phyloP scores from a whole-genome alignment of 2,329 filamentous ascomycete species.

The Colletotrichum navitas region DNA sequence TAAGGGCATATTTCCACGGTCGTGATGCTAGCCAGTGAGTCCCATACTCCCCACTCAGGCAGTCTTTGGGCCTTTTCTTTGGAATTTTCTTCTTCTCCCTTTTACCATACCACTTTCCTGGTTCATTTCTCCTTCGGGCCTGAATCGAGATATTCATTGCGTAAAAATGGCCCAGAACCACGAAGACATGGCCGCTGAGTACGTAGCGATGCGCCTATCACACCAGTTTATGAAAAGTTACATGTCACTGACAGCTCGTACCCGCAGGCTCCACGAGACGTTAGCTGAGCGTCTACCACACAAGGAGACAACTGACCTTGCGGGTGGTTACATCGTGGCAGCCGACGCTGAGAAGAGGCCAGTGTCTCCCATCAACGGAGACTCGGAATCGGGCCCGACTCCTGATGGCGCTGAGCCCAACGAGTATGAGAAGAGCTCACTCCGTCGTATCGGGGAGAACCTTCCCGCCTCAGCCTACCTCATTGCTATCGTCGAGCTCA shows the following conservation, averaged over 20 bases:
- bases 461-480: conserved; percentile 68
- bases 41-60: conserved; percentile 25
- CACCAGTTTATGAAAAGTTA: conserved; percentile 6
- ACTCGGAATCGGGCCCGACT: conserved; percentile 49
- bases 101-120: conserved; percentile 22
- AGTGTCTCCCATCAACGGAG: conserved; percentile 23
- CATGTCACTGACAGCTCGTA: conserved; percentile 12
- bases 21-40: conserved; percentile 22
- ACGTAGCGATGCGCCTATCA: conserved; percentile 42
- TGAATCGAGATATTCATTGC: conserved; percentile 18
- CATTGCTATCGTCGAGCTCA: conserved; percentile 67
- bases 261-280: conserved; percentile 47
- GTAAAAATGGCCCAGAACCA: conserved; percentile 51
- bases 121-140: conserved; percentile 19
- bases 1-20: conserved; percentile 25
- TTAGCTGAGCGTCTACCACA: conserved; percentile 46
- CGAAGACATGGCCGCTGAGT: conserved; percentile 52
- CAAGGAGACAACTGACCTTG: conserved; percentile 45
- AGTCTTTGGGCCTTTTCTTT: conserved; percentile 12
- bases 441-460: conserved; percentile 67
- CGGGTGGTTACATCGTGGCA: conserved; percentile 45
- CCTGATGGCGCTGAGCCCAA: conserved; percentile 65
- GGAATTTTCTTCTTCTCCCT: conserved; percentile 31
- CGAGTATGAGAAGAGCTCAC: conserved; percentile 61
- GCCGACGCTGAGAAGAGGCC: conserved; percentile 45